Conservation (phyloP, 1,139 yeast species). For the Saccharomyces hybrid region DNA sequence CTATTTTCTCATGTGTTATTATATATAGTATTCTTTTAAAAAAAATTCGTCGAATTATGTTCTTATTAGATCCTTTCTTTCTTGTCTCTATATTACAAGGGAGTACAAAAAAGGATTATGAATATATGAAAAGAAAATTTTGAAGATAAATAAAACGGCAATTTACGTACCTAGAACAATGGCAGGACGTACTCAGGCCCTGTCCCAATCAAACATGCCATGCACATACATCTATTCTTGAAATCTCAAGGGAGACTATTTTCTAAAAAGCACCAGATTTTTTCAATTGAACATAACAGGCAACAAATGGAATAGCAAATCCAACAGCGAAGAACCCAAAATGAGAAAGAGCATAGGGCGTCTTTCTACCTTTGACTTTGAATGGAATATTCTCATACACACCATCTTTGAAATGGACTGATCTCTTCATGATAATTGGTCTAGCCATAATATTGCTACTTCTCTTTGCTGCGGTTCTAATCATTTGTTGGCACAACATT, state of each 20-base stretch:
- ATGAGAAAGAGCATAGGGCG: constrained; percentile 77
- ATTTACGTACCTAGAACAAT: too few species aligned
- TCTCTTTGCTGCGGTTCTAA: not conserved
- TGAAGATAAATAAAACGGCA: too few species aligned
- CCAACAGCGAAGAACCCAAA: constrained; percentile 69
- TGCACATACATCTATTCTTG: too few species aligned
- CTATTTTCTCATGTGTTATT: too few species aligned
- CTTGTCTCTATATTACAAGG: too few species aligned
- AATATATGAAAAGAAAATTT: too few species aligned
- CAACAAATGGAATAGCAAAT: constrained; percentile 59
- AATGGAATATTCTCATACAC: constrained; percentile 89
- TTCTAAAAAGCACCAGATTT: constrained; percentile 63
- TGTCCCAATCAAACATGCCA: too few species aligned
- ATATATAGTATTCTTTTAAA: too few species aligned
- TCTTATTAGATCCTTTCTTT: not conserved
- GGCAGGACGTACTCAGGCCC: too few species aligned
- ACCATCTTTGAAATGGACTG: constrained; percentile 64
- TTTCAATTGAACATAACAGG: constrained; percentile 62
- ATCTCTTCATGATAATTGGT: constrained; percentile 16
- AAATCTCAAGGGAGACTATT: too few species aligned
- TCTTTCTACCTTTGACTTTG: constrained; percentile 83
- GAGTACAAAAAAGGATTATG: too few species aligned
- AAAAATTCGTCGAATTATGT: not conserved
- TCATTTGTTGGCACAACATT: constrained; percentile 26
- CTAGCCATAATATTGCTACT: not conserved